Evolutionary conservation across 140 eudicot species (phyloP).

Genomic region (Anethum foeniculum): DNA sequence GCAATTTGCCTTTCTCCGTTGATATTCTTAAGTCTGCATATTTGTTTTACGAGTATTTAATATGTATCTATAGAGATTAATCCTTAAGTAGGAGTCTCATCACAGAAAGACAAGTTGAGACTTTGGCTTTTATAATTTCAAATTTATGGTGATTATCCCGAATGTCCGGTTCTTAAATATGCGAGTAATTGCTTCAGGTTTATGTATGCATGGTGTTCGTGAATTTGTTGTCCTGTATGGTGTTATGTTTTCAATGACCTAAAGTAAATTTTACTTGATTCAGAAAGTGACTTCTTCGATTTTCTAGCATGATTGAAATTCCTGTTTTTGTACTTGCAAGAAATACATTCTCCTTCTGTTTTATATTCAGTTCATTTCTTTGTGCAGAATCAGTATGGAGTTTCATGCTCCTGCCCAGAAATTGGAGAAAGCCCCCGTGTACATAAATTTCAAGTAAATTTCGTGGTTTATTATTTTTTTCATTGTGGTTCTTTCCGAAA

Average conservation of each 20-base stretch:
- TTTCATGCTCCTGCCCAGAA: slow-evolving; percentile 53
- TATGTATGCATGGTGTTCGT: neutral
- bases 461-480: slow-evolving; percentile 12
- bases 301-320: neutral
- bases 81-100: neutral
- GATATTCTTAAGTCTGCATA: neutral
- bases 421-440: slow-evolving; percentile 66
- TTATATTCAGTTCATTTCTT: slow-evolving; percentile 17
- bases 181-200: neutral
- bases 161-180: neutral
- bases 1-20: neutral
- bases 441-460: slow-evolving; percentile 64
- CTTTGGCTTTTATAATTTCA: neutral
- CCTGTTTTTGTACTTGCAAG: neutral
- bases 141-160: neutral
- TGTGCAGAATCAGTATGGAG: slow-evolving; percentile 49
- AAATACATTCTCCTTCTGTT: neutral
- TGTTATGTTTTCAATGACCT: neutral
- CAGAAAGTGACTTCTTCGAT: neutral
- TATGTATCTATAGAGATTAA: neutral
- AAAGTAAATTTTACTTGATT: neutral
- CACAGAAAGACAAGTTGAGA: neutral
- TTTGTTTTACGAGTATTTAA: neutral
- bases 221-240: neutral
- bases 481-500: neutral